Conservation (phyloP, 2,329 filamentous ascomycete species). For the Chaetomium sp. region DNA sequence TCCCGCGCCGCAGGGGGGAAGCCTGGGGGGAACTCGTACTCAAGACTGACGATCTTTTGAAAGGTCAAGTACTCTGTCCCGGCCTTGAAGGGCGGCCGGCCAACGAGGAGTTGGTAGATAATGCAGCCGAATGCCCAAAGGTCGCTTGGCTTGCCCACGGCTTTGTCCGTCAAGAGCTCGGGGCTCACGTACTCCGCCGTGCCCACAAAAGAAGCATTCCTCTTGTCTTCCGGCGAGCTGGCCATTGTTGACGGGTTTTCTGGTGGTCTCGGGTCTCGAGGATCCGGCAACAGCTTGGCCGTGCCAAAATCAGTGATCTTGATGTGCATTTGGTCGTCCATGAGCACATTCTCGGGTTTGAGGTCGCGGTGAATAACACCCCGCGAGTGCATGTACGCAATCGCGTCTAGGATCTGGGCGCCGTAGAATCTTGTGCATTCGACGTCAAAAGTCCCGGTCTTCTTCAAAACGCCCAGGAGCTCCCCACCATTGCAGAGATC, state of each 20-base stretch:
- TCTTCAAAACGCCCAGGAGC: constrained; percentile 88
- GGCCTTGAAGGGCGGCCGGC: constrained; percentile 95
- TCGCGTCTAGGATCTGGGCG: constrained; percentile 92
- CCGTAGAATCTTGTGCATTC: constrained; percentile 95
- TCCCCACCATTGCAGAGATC: constrained; percentile 93
- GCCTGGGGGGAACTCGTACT: constrained; percentile 88
- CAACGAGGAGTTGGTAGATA: constrained; percentile 91
- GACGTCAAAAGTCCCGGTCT: constrained; percentile 89
- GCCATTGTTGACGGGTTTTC: constrained; percentile 44
- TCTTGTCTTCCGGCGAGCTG: constrained; percentile 58
- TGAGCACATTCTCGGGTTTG: constrained; percentile 93
- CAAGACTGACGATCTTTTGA: constrained; percentile 93
- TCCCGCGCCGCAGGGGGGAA: constrained; percentile 87
- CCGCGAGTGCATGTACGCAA: constrained; percentile 96
- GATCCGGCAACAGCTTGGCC: constrained; percentile 81
- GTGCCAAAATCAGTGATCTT: constrained; percentile 99
- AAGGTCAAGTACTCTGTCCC: constrained; percentile 96
- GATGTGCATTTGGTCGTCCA: constrained; percentile 95
- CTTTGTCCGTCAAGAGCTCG: constrained; percentile 94
- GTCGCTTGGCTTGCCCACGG: constrained; percentile 95
- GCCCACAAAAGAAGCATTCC: constrained; percentile 93
- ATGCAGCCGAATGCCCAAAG: constrained; percentile 99
- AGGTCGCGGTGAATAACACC: constrained; percentile 96
- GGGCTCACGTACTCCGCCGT: constrained; percentile 98
- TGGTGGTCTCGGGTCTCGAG: constrained; percentile 50